Evolutionary conservation across 495 filamentous ascomycete genomes (phyloP).

Genomic region (Talaromyces adpressus): DNA sequence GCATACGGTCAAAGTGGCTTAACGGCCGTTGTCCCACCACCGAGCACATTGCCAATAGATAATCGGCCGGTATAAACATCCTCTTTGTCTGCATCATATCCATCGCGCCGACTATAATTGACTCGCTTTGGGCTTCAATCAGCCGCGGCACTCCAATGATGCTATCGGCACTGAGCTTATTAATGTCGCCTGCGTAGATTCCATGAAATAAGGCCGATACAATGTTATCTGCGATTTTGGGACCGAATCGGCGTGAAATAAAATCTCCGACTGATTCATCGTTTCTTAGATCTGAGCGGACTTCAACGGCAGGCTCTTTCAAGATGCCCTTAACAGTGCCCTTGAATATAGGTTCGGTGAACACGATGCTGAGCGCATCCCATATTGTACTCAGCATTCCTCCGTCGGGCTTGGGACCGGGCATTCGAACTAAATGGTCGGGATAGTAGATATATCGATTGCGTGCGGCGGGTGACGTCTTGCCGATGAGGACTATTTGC

Average conservation of each 20-base stretch:
- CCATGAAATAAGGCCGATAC: conserved; percentile 78
- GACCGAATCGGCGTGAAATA: conserved; percentile 48
- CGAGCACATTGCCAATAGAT: conserved; percentile 19
- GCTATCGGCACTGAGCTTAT: conserved; percentile 64
- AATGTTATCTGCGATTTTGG: conserved; percentile 62
- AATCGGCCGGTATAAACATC: conserved; percentile 19
- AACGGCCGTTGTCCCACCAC: conserved; percentile 7
- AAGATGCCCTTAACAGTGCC: conserved; percentile 34
- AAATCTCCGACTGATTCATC: conserved; percentile 75
- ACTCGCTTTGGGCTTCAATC: conserved; percentile 31
- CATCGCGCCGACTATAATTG: conserved; percentile 18
- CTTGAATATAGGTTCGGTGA: conserved; percentile 59
- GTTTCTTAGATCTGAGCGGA: conserved; percentile 15
- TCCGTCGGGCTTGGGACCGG: conserved; percentile 29
- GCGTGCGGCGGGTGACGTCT: conserved; percentile 37
- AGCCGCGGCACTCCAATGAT: conserved; percentile 48
- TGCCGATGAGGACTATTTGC: conserved; percentile 53
- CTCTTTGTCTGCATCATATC: conserved; percentile 4
- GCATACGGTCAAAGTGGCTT: conserved; percentile 12
- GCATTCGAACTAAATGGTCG: conserved; percentile 73
- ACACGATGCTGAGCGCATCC: conserved; percentile 20
- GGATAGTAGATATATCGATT: conserved; percentile 91
- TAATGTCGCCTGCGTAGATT: conserved; percentile 88
- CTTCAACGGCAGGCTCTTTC: conserved; percentile 27
- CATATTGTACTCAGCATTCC: conserved; percentile 19